phyloP scores from a whole-genome alignment of 2,329 filamentous ascomycete genomes.

The Blumeriella jaapii region DNA sequence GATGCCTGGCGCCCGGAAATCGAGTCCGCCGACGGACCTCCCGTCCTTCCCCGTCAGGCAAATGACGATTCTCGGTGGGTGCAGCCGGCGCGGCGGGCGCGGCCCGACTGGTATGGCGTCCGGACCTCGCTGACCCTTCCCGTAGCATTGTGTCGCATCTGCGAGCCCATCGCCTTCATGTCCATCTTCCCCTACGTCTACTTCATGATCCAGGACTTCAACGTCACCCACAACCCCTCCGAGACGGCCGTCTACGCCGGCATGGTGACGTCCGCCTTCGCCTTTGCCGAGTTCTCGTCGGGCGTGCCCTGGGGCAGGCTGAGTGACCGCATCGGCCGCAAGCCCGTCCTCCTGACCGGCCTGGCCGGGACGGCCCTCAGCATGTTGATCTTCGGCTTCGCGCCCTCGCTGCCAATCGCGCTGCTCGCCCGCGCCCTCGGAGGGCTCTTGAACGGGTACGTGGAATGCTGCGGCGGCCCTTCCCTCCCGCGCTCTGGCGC shows the following conservation, averaged over 20 bases:
- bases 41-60: conserved; percentile 34
- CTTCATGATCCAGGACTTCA: conserved; percentile 90
- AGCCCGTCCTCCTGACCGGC: conserved; percentile 84
- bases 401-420: conserved; percentile 69
- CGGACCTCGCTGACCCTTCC: background rate
- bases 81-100: background rate
- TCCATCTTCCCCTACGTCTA: conserved; percentile 98
- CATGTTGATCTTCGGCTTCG: conserved; percentile 86
- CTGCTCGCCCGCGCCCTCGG: conserved; percentile 81
- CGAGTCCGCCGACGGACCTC: conserved; percentile 25
- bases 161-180: conserved; percentile 98
- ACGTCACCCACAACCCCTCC: conserved; percentile 65
- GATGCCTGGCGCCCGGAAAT: conserved; percentile 18
- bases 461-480: conserved; percentile 13
- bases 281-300: conserved; percentile 87
- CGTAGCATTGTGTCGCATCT: conserved; percentile 82
- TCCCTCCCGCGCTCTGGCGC: conserved; percentile 1
- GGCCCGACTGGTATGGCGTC: background rate
- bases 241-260: conserved; percentile 87
- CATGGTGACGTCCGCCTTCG: conserved; percentile 93
- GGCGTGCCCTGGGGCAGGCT: conserved; percentile 87
- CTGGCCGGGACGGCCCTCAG: conserved; percentile 83
- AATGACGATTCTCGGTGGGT: conserved; percentile 42
- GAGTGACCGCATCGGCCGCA: conserved; percentile 84
- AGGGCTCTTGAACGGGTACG: conserved; percentile 83